Percentiles rank a stretch among this genome's conserved stretches.
Evolutionary conservation across 805 yeast genomes (phyloP).

Genomic region (Clavispora phyllophila): DNA sequence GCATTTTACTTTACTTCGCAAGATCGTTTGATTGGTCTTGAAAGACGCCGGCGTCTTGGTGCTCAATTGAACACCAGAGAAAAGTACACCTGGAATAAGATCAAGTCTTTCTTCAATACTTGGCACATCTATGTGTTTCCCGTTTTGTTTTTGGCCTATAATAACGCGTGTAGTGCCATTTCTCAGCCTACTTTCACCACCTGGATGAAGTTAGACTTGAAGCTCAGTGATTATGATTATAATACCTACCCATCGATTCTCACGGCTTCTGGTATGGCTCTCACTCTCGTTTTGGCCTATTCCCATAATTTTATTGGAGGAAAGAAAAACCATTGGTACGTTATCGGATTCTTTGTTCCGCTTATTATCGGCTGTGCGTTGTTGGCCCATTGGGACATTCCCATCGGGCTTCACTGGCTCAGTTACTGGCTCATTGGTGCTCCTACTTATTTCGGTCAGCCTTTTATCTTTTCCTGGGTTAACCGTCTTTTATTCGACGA

Average conservation of each 20-base stretch:
- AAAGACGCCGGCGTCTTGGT: constrained; percentile 30
- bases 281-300: constrained; percentile 31
- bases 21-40: constrained; percentile 38
- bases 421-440: constrained; percentile 44
- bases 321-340: constrained; percentile 29
- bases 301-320: constrained; percentile 33
- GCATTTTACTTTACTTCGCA: constrained; percentile 25
- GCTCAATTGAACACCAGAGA: constrained; percentile 37
- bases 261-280: constrained; percentile 34
- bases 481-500: constrained; percentile 41
- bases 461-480: constrained; percentile 53
- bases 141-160: constrained; percentile 31
- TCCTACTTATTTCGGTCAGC: constrained; percentile 51
- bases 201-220: constrained; percentile 40
- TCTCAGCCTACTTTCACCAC: constrained; percentile 40
- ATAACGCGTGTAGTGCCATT: constrained; percentile 28
- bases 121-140: constrained; percentile 49
- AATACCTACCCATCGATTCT: constrained; percentile 39
- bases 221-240: constrained; percentile 28
- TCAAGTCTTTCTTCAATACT: constrained; percentile 39
- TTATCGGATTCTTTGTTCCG: constrained; percentile 32
- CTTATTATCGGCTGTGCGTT: constrained; percentile 39
- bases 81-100: constrained; percentile 35
- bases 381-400: constrained; percentile 45
- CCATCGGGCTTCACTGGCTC: constrained; percentile 46